Conservation (phyloP, 2,329 filamentous ascomycete genomes). For the Epichloe hybrida region DNA sequence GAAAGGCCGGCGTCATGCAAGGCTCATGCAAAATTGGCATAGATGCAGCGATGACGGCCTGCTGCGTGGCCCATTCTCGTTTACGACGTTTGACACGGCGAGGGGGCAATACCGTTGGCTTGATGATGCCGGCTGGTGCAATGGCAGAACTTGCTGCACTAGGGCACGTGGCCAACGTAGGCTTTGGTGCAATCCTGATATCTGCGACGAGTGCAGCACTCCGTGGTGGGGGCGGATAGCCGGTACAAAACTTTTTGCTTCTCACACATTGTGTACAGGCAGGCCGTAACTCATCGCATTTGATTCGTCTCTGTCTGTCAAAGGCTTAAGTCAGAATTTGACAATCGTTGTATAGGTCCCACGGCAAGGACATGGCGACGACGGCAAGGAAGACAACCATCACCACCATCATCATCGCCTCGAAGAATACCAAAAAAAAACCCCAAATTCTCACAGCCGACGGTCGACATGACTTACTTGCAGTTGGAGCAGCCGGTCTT, state of each 20-base stretch:
- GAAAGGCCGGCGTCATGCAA: constrained; percentile 30
- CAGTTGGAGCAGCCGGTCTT: constrained; percentile 55
- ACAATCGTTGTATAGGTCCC: neutral
- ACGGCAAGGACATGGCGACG: neutral
- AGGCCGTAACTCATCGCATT: constrained; percentile 52
- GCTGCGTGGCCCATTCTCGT: neutral
- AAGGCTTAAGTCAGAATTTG: neutral
- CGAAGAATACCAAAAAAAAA: neutral
- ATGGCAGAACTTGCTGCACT: constrained; percentile 6
- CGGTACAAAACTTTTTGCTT: constrained; percentile 44
- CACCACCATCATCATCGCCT: neutral
- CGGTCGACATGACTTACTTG: constrained; percentile 38
- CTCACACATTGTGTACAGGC: constrained; percentile 45
- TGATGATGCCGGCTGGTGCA: constrained; percentile 5
- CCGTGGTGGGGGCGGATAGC: constrained; percentile 46
- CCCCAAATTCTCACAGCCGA: neutral
- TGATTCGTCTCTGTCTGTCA: constrained; percentile 44
- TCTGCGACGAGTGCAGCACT: constrained; percentile 31
- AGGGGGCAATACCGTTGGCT: constrained; percentile 18
- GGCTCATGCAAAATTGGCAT: constrained; percentile 29
- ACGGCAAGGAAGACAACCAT: neutral
- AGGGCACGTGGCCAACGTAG: constrained; percentile 15
- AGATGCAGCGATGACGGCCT: neutral
- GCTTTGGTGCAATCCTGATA: constrained; percentile 37
- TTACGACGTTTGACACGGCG: constrained; percentile 15